Base-by-base conservation (phyloP, 768 basidiomycete genomes). In the Hericium coralloides region DNA sequence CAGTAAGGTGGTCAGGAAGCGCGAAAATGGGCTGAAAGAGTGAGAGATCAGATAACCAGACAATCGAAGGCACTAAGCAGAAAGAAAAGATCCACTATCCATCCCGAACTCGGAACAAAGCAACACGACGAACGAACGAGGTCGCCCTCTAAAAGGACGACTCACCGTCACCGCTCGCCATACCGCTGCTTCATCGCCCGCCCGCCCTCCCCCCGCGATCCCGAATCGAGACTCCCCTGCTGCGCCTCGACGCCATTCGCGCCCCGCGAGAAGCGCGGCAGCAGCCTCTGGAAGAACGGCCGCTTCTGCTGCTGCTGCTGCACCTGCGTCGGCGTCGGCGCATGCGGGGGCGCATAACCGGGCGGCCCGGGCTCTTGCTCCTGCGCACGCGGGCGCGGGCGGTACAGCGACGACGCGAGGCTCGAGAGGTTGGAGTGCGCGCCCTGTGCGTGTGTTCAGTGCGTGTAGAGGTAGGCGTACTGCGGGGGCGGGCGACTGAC, bases 401-500 rank as follows among this genome's bases (percentile, higher is more conserved):
- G 56, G 38, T 59, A 54, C 43, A 59, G 37, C 12, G 59, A 23
- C 2, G 61, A 59, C 48, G 60, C 59, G 22, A 55, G 59, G 20
- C 53, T 57, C 23, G 60, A 43, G 17, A 55, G 56, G 6, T 53
- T 55, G 56, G 60, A 55, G 10, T 12, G 37, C 20, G 61, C 56
- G 38, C 49, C 39, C 61, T 62, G 20, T 26, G 36, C 22, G 20
- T 22, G 43, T 4, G 15, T 17, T 15, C 15, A 58, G 12, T 5
- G 12, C 56, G 31, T 18, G 15, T 22, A 49, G n/a, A 17, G 49
- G 7, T 18, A 48, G 51, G 9, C 12, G 26, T 36, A 39, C 20
- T n/a, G 6, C 23, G 6, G 14, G n/a, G 26, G 12, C n/a, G 64
- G 57, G 49, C n/a, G n/a, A 78, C 87, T 76, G 70, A 88, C 87